Evolutionary conservation across 1,284 basidiomycete species (phyloP).

Genomic region (Irpex rosettiformis): DNA sequence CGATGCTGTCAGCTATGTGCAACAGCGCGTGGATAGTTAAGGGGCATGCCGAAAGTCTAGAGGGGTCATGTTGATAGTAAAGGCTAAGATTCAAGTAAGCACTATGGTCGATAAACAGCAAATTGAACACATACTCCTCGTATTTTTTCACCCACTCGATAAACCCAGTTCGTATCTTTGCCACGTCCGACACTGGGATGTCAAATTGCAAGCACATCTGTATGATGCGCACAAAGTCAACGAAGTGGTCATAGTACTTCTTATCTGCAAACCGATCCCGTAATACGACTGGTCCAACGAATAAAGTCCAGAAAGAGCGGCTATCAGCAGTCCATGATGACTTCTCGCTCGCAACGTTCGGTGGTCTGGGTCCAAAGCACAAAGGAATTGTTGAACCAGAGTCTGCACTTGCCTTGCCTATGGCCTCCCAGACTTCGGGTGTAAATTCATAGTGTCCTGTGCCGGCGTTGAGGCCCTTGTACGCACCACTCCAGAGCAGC

Average conservation of each 20-base stretch:
- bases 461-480: slow-evolving; percentile 35
- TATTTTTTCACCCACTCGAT: slow-evolving; percentile 39
- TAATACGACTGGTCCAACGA: slow-evolving; percentile 38
- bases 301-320: slow-evolving; percentile 37
- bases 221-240: slow-evolving; percentile 36
- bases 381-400: slow-evolving; percentile 34
- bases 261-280: slow-evolving; percentile 23
- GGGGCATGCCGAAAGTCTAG: slow-evolving; percentile 32
- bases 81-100: slow-evolving; percentile 31
- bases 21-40: slow-evolving; percentile 38
- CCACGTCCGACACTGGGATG: slow-evolving; percentile 31
- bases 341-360: slow-evolving; percentile 33
- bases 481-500: slow-evolving; percentile 36
- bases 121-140: no score
- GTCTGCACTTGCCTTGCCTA: slow-evolving; percentile 32
- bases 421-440: slow-evolving; percentile 34
- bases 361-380: slow-evolving; percentile 34
- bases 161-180: slow-evolving; percentile 33
- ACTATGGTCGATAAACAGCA: no score
- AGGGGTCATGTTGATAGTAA: slow-evolving; percentile 35
- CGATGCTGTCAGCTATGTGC: slow-evolving; percentile 32
- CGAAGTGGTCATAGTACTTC: slow-evolving; percentile 41
- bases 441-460: slow-evolving; percentile 28
- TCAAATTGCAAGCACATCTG: slow-evolving; percentile 39
- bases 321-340: slow-evolving; percentile 27